Conservation (phyloP, 805 yeast genomes). For the Lipomyces yamadae region DNA sequence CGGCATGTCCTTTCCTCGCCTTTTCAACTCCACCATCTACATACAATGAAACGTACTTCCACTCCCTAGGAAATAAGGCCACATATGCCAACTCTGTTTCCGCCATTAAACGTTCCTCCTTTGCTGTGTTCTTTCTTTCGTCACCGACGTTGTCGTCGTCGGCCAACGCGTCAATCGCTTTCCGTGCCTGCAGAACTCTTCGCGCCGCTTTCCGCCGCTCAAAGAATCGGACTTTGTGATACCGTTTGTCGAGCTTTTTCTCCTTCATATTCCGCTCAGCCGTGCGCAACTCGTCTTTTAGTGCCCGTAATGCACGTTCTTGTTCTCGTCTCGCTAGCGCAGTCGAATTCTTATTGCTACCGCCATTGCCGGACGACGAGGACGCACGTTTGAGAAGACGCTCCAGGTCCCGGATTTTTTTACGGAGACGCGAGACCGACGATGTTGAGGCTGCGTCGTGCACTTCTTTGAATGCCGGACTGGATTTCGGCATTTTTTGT, state of each 20-base stretch:
- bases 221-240: conserved; percentile 92
- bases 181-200: conserved; percentile 26
- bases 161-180: conserved; percentile 6
- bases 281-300: conserved; percentile 60
- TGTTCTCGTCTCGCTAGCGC: conserved; percentile 51
- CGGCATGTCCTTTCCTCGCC: conserved; percentile 13
- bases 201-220: conserved; percentile 40
- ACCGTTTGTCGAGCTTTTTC: conserved; percentile 65
- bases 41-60: conserved; percentile 38
- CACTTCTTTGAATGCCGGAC: conserved; percentile 16
- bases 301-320: conserved; percentile 73
- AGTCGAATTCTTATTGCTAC: conserved; percentile 60
- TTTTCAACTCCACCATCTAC: conserved; percentile 29
- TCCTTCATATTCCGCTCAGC: conserved; percentile 54
- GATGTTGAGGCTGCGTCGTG: not conserved
- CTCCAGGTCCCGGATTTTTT: conserved; percentile 84
- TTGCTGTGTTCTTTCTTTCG: conserved; percentile 7
- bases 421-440: conserved; percentile 59
- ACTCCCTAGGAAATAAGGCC: conserved; percentile 34
- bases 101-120: conserved; percentile 16
- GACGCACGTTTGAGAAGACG: conserved; percentile 60
- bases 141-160: conserved; percentile 14
- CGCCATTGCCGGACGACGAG: conserved; percentile 39
- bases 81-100: conserved; percentile 37
- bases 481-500: conserved; percentile 12